A percentile compares a stretch with the other conserved stretches of the same genome.
Conservation (phyloP, 768 basidiomycete species). For the Dacryopinax spathularia region DNA sequence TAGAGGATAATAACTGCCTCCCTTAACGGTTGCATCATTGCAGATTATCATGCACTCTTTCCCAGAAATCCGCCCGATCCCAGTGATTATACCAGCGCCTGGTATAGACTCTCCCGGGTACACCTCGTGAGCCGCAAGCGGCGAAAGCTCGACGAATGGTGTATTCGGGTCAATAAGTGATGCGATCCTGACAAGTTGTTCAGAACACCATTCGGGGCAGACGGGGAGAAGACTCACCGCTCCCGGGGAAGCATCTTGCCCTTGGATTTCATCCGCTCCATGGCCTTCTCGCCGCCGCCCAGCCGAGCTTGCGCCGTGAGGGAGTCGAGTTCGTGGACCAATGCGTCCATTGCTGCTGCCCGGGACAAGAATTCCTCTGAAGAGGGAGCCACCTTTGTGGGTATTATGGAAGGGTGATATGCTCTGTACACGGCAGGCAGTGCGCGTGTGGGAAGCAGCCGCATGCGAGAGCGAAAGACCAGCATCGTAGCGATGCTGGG, state of each 20-base stretch:
- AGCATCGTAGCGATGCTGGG: too few species aligned
- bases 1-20: slow-evolving; percentile 81
- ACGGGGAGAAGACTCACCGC: slow-evolving; percentile 35
- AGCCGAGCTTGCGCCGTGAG: slow-evolving; percentile 44
- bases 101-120: slow-evolving; percentile 62
- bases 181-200: neutral
- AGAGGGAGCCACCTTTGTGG: slow-evolving; percentile 51
- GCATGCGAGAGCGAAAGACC: too few species aligned
- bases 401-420: slow-evolving; percentile 62
- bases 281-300: slow-evolving; percentile 65
- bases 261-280: slow-evolving; percentile 55
- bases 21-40: slow-evolving; percentile 91
- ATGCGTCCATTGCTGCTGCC: slow-evolving; percentile 50
- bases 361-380: slow-evolving; percentile 60
- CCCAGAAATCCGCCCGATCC: slow-evolving; percentile 63
- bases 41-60: slow-evolving; percentile 77
- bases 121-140: slow-evolving; percentile 75
- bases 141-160: slow-evolving; percentile 79
- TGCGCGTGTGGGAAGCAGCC: too few species aligned
- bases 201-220: neutral
- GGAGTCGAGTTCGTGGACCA: slow-evolving; percentile 49
- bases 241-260: slow-evolving; percentile 77
- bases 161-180: slow-evolving; percentile 69
- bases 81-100: slow-evolving; percentile 82
- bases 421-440: too few species aligned